phyloP scores from a whole-genome alignment of 345 rosid genomes.

The Salix brachista region DNA sequence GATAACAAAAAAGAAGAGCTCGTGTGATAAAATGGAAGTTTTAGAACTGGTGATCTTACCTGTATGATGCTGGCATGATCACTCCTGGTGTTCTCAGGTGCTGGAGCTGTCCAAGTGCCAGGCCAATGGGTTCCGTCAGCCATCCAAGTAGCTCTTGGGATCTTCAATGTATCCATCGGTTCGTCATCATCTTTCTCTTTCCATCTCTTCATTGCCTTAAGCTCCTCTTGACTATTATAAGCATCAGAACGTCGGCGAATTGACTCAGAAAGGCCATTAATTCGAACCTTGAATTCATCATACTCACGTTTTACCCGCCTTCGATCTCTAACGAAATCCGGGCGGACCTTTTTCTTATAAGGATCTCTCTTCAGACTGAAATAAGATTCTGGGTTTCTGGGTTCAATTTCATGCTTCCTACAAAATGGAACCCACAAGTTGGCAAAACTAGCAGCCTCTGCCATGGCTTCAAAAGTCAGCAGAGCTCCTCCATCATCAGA shows the following conservation, averaged over 20 bases:
- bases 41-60: slow-evolving; percentile 24
- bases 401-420: slow-evolving; percentile 66
- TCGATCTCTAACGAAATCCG: slow-evolving; percentile 73
- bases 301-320: slow-evolving; percentile 66
- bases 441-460: slow-evolving; percentile 89
- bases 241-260: slow-evolving; percentile 75
- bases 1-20: not conserved
- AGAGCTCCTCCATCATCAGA: slow-evolving; percentile 87
- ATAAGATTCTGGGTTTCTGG: slow-evolving; percentile 80
- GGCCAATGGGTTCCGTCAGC: slow-evolving; percentile 82
- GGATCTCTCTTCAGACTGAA: slow-evolving; percentile 70
- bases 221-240: slow-evolving; percentile 63
- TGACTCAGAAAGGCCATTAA: slow-evolving; percentile 61
- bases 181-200: slow-evolving; percentile 45
- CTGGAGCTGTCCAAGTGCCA: slow-evolving; percentile 64
- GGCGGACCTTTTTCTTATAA: slow-evolving; percentile 60
- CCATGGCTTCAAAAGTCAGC: slow-evolving; percentile 87
- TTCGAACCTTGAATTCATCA: slow-evolving; percentile 77
- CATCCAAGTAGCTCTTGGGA: slow-evolving; percentile 87
- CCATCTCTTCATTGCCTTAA: slow-evolving; percentile 59
- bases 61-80: slow-evolving; percentile 82
- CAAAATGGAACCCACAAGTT: slow-evolving; percentile 85
- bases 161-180: slow-evolving; percentile 47
- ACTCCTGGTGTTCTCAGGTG: slow-evolving; percentile 58
- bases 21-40: not conserved